Percentiles rank a stretch among this genome's conserved stretches.
These are phyloP conservation scores for Metschnikowia hibisci DNA, from an alignment of 805 yeast genomes.

Conservation along the genomic window DNA sequence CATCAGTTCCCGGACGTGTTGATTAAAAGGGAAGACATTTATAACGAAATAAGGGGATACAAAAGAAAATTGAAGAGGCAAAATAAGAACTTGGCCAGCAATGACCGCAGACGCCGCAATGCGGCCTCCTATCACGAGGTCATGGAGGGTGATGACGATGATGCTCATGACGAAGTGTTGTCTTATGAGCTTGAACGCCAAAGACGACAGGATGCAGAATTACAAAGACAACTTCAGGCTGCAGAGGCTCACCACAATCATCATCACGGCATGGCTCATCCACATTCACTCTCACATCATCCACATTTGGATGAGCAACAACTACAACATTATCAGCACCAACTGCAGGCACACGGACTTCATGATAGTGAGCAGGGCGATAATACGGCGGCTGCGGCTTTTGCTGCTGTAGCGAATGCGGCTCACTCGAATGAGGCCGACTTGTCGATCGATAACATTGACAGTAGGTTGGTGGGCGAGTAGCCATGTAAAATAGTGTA, in stretches of 20 bases:
- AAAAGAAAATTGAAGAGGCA: slow-evolving; percentile 48
- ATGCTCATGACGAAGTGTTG: slow-evolving; percentile 21
- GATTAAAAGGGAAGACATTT: slow-evolving; percentile 55
- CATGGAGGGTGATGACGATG: slow-evolving; percentile 22
- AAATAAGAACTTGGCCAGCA: slow-evolving; percentile 23
- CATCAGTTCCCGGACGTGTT: slow-evolving; percentile 51
- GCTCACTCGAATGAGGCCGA: slow-evolving; percentile 28
- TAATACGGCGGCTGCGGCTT: slow-evolving; percentile 34
- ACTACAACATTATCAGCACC: slow-evolving; percentile 25
- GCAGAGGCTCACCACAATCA: slow-evolving; percentile 16
- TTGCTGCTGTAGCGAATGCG: slow-evolving; percentile 39
- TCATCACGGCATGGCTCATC: slow-evolving; percentile 12
- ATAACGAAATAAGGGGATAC: slow-evolving; percentile 54
- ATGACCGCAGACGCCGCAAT: slow-evolving; percentile 15
- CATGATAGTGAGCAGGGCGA: slow-evolving; percentile 20
- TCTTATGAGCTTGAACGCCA: slow-evolving; percentile 20
- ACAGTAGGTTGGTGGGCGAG: slow-evolving; percentile 43
- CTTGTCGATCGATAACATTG: slow-evolving; percentile 42
- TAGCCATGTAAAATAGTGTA: slow-evolving; percentile 23
- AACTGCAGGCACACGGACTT: slow-evolving; percentile 26
- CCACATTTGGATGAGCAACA: slow-evolving; percentile 25
- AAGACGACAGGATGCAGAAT: slow-evolving; percentile 17
- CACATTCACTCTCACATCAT: slow-evolving; percentile 20
- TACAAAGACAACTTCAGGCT: slow-evolving; percentile 23
- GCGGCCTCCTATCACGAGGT: slow-evolving; percentile 18